phyloP scores from a whole-genome alignment of 345 rosid species.

The Abelmoschus esculentus region DNA sequence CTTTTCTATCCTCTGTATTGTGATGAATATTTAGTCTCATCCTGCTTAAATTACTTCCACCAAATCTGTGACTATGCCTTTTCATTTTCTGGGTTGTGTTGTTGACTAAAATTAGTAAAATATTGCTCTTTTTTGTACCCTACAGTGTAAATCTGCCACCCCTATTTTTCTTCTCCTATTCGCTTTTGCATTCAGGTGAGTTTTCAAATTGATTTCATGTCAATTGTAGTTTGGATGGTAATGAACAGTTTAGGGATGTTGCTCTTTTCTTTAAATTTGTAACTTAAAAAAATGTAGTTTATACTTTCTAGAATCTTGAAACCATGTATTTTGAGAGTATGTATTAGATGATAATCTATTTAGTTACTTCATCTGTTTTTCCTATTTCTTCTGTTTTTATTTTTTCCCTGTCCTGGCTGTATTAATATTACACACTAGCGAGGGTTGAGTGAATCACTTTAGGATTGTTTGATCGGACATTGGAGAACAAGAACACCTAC shows the following conservation, averaged over 20 bases:
- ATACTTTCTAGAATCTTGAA: neutral
- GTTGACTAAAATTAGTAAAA: conserved; percentile 10
- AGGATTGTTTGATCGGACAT: neutral
- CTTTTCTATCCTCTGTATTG: conserved; percentile 8
- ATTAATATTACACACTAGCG: neutral
- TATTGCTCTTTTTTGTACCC: conserved; percentile 2
- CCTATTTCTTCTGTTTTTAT: neutral
- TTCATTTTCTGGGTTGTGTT: conserved; percentile 9
- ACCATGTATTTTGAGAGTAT: neutral
- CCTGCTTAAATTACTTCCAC: neutral
- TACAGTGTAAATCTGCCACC: conserved; percentile 98
- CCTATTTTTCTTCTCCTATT: conserved; percentile 95
- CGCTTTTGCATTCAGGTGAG: conserved; percentile 98
- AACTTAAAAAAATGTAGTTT: neutral
- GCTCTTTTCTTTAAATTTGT: neutral
- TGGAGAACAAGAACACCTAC: neutral
- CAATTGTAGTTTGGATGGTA: neutral
- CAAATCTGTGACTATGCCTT: conserved; percentile 10
- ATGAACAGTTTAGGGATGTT: neutral
- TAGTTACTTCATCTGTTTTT: neutral
- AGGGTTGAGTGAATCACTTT: neutral
- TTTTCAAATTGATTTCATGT: conserved; percentile 9
- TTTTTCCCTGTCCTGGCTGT: neutral
- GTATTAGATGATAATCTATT: neutral
- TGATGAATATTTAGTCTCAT: neutral